Conservation (phyloP, 352 stramenopile genomes). For the Elongisporangium anandrum region DNA sequence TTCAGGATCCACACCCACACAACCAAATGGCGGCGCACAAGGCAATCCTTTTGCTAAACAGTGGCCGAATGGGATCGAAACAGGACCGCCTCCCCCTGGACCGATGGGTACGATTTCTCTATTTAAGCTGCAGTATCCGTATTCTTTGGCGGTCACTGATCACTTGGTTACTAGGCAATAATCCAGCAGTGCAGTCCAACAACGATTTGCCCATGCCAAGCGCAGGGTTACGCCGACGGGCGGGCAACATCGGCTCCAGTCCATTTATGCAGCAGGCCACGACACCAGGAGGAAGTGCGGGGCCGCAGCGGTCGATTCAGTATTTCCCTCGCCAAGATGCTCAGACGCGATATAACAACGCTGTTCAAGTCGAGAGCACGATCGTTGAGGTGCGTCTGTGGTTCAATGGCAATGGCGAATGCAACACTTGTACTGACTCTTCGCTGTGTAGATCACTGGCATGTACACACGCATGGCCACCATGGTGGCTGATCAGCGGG, state of each 20-base stretch:
- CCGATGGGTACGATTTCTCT: neutral
- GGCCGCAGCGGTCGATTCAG: constrained; percentile 51
- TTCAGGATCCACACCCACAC: neutral
- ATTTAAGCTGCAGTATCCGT: neutral
- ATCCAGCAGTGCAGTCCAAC: neutral
- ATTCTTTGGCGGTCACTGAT: neutral
- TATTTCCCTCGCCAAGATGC: constrained; percentile 65
- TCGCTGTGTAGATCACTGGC: constrained; percentile 54
- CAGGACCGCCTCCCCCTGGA: neutral
- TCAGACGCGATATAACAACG: constrained; percentile 72
- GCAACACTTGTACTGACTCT: constrained; percentile 1
- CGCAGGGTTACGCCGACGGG: constrained; percentile 52
- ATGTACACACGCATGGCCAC: constrained; percentile 87
- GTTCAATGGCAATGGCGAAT: neutral
- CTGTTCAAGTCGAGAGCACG: constrained; percentile 73
- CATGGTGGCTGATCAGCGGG: constrained; percentile 76
- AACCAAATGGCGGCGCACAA: constrained; percentile 5
- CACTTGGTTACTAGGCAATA: neutral
- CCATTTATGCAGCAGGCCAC: constrained; percentile 74
- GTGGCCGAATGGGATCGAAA: neutral
- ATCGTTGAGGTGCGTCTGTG: constrained; percentile 65
- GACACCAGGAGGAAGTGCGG: constrained; percentile 14
- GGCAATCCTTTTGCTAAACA: constrained; percentile 7
- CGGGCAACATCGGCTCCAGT: constrained; percentile 51
- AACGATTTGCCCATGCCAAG: constrained; percentile 11